These are phyloP conservation scores for Xanthoceras sorbifolium DNA, from an alignment of 345 rosid species.

Conservation along the genomic window DNA sequence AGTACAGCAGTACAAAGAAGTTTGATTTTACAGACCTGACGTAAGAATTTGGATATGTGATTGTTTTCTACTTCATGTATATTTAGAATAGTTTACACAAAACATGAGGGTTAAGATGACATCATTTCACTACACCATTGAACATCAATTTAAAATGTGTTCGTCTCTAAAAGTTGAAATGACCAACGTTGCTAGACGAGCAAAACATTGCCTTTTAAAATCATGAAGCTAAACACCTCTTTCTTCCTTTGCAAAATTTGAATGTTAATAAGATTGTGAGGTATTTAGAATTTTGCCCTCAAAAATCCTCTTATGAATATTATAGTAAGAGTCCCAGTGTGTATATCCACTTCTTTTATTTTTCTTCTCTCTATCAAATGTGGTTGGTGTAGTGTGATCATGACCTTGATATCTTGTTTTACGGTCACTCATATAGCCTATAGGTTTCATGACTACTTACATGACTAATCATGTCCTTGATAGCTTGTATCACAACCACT, in stretches of 20 bases:
- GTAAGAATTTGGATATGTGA: constrained; percentile 39
- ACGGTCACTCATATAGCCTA: too few relatives aligned
- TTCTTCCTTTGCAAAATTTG: not conserved
- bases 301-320: too few relatives aligned
- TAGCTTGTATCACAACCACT: too few relatives aligned
- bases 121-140: not conserved
- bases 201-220: not conserved
- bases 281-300: too few relatives aligned
- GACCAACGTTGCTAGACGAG: not conserved
- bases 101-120: not conserved
- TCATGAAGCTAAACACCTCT: not conserved
- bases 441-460: too few relatives aligned
- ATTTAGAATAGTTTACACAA: not conserved
- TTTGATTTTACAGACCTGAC: constrained; percentile 82
- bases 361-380: too few relatives aligned
- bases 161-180: not conserved
- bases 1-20: constrained; percentile 40
- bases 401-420: too few relatives aligned
- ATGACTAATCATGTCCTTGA: too few relatives aligned
- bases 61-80: not conserved
- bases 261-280: not conserved
- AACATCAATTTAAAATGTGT: not conserved
- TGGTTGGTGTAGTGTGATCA: too few relatives aligned
- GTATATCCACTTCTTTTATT: too few relatives aligned
- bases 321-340: too few relatives aligned